These are phyloP conservation scores for Sporothrix curviconia DNA, from an alignment of 2,329 filamentous ascomycete species.

Conservation along the genomic window DNA sequence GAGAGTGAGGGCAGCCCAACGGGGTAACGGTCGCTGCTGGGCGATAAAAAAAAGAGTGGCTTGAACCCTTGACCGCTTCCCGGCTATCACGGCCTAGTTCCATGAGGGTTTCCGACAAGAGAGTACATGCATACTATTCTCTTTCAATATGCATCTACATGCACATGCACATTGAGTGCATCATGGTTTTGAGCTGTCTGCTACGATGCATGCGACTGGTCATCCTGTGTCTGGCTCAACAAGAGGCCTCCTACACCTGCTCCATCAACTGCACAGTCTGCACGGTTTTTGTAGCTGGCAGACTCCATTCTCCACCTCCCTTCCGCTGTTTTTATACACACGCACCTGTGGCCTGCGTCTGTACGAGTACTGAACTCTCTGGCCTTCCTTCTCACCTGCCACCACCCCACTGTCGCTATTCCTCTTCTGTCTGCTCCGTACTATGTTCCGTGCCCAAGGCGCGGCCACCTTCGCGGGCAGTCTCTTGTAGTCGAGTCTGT, in stretches of 20 bases:
- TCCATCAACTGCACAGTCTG: too few relatives aligned
- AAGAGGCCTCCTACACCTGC: slow-evolving; percentile 5
- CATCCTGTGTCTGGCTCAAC: too few relatives aligned
- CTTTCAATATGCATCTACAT: background rate
- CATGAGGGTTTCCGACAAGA: too few relatives aligned
- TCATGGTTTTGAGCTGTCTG: too few relatives aligned
- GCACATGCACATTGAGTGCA: background rate
- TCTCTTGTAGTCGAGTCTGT: too few relatives aligned
- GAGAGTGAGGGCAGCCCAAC: too few relatives aligned
- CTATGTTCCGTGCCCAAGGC: too few relatives aligned
- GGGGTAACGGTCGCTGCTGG: too few relatives aligned
- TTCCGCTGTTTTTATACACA: slow-evolving; percentile 1
- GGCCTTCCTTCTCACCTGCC: too few relatives aligned
- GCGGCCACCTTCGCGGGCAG: too few relatives aligned
- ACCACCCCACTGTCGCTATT: background rate
- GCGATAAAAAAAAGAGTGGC: background rate
- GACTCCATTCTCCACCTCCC: background rate
- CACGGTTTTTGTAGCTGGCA: background rate
- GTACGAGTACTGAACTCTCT: too few relatives aligned
- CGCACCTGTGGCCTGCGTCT: background rate
- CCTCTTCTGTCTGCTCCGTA: background rate
- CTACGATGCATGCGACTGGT: slow-evolving; percentile 1
- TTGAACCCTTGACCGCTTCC: background rate
- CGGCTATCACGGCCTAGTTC: background rate
- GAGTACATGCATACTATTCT: background rate